phyloP scores from a whole-genome alignment of 2,329 filamentous ascomycete species.

The Arthrinium puccinioides region DNA sequence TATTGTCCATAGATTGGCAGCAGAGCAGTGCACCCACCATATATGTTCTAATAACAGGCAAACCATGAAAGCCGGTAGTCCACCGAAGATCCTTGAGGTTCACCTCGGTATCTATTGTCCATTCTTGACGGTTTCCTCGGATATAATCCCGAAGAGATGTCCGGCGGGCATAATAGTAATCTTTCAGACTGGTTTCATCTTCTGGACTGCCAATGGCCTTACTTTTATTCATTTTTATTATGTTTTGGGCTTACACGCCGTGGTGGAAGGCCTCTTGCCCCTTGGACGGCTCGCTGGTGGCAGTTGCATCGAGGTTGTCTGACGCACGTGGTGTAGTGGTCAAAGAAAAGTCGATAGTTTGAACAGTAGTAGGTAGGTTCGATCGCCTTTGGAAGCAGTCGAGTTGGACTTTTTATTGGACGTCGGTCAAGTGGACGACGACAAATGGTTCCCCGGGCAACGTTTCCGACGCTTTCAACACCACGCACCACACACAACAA shows the following conservation, averaged over 20 bases:
- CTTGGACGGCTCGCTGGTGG: background rate
- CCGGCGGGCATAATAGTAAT: background rate
- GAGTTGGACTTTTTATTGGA: background rate
- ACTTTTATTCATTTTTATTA: background rate
- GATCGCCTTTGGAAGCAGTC: background rate
- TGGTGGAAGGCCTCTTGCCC: background rate
- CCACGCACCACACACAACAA: too few relatives aligned
- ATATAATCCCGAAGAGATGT: constrained; percentile 1
- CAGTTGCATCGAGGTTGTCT: background rate
- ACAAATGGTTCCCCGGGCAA: too few relatives aligned
- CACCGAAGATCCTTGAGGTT: too few relatives aligned
- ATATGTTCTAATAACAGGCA: too few relatives aligned
- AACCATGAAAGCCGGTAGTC: too few relatives aligned
- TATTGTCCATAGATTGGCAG: too few relatives aligned
- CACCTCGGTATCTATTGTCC: background rate
- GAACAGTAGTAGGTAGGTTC: too few relatives aligned
- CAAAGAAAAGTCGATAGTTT: too few relatives aligned
- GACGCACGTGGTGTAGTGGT: background rate
- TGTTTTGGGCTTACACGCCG: too few relatives aligned
- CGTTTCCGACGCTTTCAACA: too few relatives aligned
- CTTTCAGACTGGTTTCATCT: constrained; percentile 1
- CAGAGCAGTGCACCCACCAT: too few relatives aligned
- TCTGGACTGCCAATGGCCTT: background rate
- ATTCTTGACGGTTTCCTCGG: constrained; percentile 1
- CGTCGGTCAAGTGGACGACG: too few relatives aligned